Conservation (phyloP, 148 eudicot genomes). For the Nyssa sinensis region DNA sequence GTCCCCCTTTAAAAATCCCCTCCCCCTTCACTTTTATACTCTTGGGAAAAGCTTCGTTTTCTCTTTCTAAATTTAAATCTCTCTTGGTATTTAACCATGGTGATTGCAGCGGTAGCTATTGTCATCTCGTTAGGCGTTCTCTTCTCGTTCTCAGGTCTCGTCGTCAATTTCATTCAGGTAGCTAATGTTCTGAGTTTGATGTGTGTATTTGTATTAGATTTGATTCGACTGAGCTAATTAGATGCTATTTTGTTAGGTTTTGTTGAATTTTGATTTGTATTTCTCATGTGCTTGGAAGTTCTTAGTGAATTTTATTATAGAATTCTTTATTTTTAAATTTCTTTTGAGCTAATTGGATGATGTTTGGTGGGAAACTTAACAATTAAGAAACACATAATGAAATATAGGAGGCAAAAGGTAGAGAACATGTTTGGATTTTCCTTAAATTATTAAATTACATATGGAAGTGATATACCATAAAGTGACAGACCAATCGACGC, state of each 20-base stretch:
- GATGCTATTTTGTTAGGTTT: not conserved
- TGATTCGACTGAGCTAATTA: not conserved
- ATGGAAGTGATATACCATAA: too few relatives aligned
- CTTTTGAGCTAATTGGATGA: too few relatives aligned
- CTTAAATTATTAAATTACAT: too few relatives aligned
- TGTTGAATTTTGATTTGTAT: not conserved
- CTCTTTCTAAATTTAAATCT: not conserved
- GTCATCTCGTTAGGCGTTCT: conserved; percentile 72
- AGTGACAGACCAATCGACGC: too few relatives aligned
- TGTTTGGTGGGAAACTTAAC: too few relatives aligned
- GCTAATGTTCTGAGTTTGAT: not conserved
- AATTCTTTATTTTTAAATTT: not conserved
- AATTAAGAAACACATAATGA: too few relatives aligned
- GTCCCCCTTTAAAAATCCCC: not conserved
- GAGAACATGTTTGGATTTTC: too few relatives aligned
- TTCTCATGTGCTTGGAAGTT: not conserved
- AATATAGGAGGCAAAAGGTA: too few relatives aligned
- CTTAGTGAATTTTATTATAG: not conserved
- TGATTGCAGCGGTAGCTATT: conserved; percentile 71
- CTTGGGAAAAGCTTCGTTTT: not conserved
- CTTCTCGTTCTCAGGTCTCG: conserved; percentile 76
- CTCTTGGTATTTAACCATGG: conserved; percentile 33
- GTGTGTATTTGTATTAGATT: too few relatives aligned
- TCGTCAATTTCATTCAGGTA: conserved; percentile 79
- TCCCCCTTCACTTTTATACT: not conserved